Base-by-base conservation (phyloP, 495 filamentous ascomycete species). In the Trichoderma reesei region DNA sequence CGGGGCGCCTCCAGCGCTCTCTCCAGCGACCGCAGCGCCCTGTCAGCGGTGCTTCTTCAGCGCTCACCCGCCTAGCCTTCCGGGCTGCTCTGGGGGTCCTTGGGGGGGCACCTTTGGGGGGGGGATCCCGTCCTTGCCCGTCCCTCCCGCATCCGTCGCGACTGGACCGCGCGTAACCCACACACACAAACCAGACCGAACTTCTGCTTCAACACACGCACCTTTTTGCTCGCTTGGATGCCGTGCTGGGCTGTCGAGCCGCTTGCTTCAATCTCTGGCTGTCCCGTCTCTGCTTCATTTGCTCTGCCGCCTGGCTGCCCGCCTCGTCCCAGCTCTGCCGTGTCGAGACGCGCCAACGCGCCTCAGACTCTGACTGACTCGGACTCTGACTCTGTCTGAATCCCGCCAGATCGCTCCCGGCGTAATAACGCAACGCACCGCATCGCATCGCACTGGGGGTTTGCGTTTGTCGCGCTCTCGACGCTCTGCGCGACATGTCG, bases 81-180 rank as follows among this genome's bases (percentile, higher is more conserved):
- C 13, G 44, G 16, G 18, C n/a, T 20, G n/a, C 16, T 56, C 14
- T 14, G 20, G 46, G 46, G 20, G 51, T 1, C 14, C 26, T n/a
- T 56, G 16, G 20, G 51, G 51, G 20, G 51, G 34, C 44, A 18
- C 20, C 20, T 48, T 48, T 26, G 26, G 26, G 46, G 46, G 46
- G 46, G 31, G 51, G 51, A 56, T 56, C 51, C 51, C 51, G 51
- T 56, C 51, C 51, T 56, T 56, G 51, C 51, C 51, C 51, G 51
- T 56, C 51, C 51, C 61, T 63, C 61, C 61, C 61, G 61, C 61
- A 63, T 63, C 38, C 61, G 61, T 63, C 61, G 61, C 61, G 61
- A 38, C 39, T 63, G 51, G 51, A 56, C 51, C 51, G 51, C 51
- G 51, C 51, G 51, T 56, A 56, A 56, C 51, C 51, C 51, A 56